phyloP scores from a whole-genome alignment of 148 eudicot species.

The Mesembryanthemum crystallinum region DNA sequence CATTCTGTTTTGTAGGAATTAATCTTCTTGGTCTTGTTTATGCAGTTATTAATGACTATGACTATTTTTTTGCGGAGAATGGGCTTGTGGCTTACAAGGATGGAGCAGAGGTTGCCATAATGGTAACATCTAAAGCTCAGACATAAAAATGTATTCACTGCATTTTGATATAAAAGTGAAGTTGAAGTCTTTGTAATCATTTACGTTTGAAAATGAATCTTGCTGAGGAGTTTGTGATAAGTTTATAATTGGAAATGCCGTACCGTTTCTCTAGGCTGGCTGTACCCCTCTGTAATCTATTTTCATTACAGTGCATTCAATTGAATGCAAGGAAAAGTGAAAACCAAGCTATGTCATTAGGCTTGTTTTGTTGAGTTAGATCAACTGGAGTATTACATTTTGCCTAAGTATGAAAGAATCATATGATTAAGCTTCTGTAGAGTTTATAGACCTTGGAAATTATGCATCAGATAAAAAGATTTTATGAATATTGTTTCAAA shows the following conservation, averaged over 20 bases:
- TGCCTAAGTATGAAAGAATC: no score
- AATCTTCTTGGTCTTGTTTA: constrained; percentile 4
- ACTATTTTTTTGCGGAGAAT: constrained; percentile 88
- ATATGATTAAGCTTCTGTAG: neutral
- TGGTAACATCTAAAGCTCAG: constrained; percentile 44
- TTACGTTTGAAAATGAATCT: neutral
- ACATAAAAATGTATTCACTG: neutral
- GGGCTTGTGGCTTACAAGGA: constrained; percentile 92
- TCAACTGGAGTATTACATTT: no score
- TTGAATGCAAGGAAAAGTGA: no score
- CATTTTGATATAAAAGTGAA: no score
- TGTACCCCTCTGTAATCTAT: no score
- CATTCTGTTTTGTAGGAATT: neutral
- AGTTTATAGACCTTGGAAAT: neutral
- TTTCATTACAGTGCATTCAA: no score
- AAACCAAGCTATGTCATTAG: no score
- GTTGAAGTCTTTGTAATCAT: neutral
- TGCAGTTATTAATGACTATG: constrained; percentile 79
- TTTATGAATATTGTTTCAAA: neutral
- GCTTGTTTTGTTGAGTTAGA: no score
- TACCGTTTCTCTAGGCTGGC: no score
- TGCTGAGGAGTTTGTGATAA: no score
- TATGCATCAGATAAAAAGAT: neutral
- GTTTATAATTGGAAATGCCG: no score
- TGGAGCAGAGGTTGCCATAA: constrained; percentile 69